Base-by-base conservation (phyloP, 2,329 filamentous ascomycete species). In the Exophiala mesophila region DNA sequence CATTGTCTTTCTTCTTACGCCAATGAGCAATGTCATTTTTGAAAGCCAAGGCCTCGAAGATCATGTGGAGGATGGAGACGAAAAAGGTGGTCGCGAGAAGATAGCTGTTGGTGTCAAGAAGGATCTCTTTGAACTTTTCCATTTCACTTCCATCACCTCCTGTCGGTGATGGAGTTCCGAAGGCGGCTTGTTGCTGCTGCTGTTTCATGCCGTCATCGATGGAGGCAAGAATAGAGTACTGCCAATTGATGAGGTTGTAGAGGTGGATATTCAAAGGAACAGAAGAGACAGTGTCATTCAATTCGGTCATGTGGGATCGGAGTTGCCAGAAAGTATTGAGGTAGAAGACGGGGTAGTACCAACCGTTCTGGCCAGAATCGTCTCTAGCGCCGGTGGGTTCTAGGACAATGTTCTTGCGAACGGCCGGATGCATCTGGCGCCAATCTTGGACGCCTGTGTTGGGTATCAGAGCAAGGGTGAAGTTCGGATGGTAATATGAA, bases 1-100 rank as follows among this genome's bases (percentile, higher is more conserved):
- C 85, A 45, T 95, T 92, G 70, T 97, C 94, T 74, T 98, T 98
- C 83, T 98, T 98, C 73, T 97, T 96, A 62, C 89, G 87, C 80
- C 92, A 98, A 68, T 98, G 92, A 36, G 88, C 81, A 62, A 98
- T 95, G 62, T 98, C 92, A 61, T 85, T 95, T 59, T 94, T 95
- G 71, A 98, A 98, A 2, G 92, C 92, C 23, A 98, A 77, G 59
- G 85, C 89, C 67, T 98, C 92, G 52, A 98, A 90, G 55, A 98
- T 72, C 76, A 95, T 88, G 68, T 98, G 92, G 28, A 92, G 74
- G 44, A 98, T 76, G 52, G 81, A 89, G 55, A 94, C 92, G 6
- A 94, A 65, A 18, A 80, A 80, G 1, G 92, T 98, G 21, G 94
- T 82, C 18, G 76, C 82, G 28, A 98, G 79, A 20, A 98, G 80